phyloP scores from a whole-genome alignment of 805 yeast species.

The Torulaspora franciscae region DNA sequence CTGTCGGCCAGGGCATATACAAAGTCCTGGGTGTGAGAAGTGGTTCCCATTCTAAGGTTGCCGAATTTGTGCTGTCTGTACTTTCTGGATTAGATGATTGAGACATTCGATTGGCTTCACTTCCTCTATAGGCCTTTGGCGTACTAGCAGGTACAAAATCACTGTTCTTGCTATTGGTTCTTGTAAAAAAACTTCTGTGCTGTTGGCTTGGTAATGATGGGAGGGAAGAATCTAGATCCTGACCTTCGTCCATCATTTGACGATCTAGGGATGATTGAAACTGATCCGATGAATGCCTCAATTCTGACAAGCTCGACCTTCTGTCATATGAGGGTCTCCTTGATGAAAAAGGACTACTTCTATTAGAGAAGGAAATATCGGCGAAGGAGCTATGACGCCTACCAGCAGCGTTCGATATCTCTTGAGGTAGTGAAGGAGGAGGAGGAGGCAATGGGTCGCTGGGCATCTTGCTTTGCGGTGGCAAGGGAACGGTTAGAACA shows the following conservation, averaged over 20 bases:
- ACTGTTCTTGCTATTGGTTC: slow-evolving; percentile 3
- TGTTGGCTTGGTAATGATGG: slow-evolving; percentile 5
- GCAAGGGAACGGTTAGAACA: slow-evolving; percentile 19
- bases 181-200: slow-evolving; percentile 9
- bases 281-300: slow-evolving; percentile 17
- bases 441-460: slow-evolving; percentile 47
- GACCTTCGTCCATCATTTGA: slow-evolving; percentile 20
- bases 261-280: slow-evolving; percentile 22
- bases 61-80: slow-evolving; percentile 10
- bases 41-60: slow-evolving; percentile 46
- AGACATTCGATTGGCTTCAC: slow-evolving; percentile 18
- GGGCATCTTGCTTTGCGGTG: slow-evolving; percentile 1
- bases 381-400: slow-evolving; percentile 15
- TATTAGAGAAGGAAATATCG: slow-evolving; percentile 16
- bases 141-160: slow-evolving; percentile 7
- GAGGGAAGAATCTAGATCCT: slow-evolving; percentile 1
- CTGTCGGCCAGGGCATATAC: slow-evolving; percentile 61
- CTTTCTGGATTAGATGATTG: slow-evolving; percentile 18
- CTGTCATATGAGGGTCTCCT: slow-evolving; percentile 25
- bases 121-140: slow-evolving; percentile 3
- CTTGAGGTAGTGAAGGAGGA: slow-evolving; percentile 35
- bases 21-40: slow-evolving; percentile 61
- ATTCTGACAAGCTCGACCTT: slow-evolving; percentile 16
- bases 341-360: slow-evolving; percentile 29
- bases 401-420: slow-evolving; percentile 4